phyloP scores from a whole-genome alignment of 176 grass and related monocot species.

The Musa troglodytarum region DNA sequence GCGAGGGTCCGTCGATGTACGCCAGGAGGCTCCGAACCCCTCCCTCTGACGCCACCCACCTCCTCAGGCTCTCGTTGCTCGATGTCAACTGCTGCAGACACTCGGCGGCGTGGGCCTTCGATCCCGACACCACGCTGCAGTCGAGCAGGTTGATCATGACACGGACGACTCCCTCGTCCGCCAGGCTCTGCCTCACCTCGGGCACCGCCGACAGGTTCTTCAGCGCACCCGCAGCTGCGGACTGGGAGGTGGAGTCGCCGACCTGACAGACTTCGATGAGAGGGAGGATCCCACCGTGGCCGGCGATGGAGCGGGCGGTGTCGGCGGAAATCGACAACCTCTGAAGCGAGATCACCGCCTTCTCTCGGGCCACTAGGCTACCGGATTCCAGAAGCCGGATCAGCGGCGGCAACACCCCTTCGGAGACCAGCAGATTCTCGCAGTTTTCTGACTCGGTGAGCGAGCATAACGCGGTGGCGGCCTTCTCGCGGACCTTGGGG shows the following conservation, averaged over 20 bases:
- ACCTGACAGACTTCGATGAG: conserved; percentile 77
- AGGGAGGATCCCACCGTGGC: conserved; percentile 60
- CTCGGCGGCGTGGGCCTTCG: conserved; percentile 82
- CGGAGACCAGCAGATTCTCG: conserved; percentile 49
- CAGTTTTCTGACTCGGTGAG: conserved; percentile 70
- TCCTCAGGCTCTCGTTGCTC: conserved; percentile 58
- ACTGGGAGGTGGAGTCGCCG: conserved; percentile 71
- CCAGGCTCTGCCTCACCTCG: conserved; percentile 57
- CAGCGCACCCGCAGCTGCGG: conserved; percentile 46
- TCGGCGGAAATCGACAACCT: conserved; percentile 65
- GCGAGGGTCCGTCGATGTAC: conserved; percentile 74
- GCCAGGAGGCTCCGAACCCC: conserved; percentile 58
- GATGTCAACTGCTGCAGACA: conserved; percentile 74
- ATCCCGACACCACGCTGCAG: conserved; percentile 48
- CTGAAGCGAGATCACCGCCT: conserved; percentile 79
- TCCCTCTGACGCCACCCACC: conserved; percentile 59
- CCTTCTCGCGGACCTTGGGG: conserved; percentile 77
- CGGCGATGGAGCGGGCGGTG: conserved; percentile 62
- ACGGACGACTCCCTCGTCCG: conserved; percentile 69
- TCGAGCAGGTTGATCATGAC: conserved; percentile 79
- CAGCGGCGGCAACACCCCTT: conserved; percentile 68
- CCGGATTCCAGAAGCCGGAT: conserved; percentile 68
- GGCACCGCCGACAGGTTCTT: conserved; percentile 80
- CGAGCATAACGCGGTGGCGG: conserved; percentile 44
- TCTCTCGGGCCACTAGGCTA: conserved; percentile 63